These are phyloP conservation scores for Ophiostoma fasciatum DNA, from an alignment of 2,329 filamentous ascomycete genomes.

Conservation along the genomic window DNA sequence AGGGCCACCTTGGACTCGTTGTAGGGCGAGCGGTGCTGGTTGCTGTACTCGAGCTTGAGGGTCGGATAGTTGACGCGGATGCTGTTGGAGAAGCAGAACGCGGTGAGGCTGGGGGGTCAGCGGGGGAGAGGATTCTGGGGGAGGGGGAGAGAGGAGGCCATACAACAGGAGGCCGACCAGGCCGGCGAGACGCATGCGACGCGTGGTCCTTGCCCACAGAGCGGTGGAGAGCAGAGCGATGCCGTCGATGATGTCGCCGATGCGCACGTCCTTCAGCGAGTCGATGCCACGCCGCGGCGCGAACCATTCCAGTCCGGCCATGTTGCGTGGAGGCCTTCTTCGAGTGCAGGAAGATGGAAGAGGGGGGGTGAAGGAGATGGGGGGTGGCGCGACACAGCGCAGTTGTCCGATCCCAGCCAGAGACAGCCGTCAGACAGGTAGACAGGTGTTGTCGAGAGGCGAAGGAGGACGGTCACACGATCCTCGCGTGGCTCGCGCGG, in stretches of 20 bases:
- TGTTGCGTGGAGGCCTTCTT: too few relatives aligned
- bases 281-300: constrained; percentile 7
- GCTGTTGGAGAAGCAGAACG: constrained; percentile 7
- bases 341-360: too few relatives aligned
- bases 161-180: constrained; percentile 20
- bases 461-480: too few relatives aligned
- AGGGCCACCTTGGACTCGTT: constrained; percentile 39
- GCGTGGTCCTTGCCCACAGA: constrained; percentile 20
- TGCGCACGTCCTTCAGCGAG: constrained; percentile 6
- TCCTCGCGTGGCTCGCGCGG: too few relatives aligned
- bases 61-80: constrained; percentile 15
- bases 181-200: constrained; percentile 19
- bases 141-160: constrained; percentile 4
- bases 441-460: too few relatives aligned
- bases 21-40: constrained; percentile 20
- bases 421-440: too few relatives aligned
- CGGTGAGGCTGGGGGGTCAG: neutral
- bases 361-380: too few relatives aligned
- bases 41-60: constrained; percentile 20
- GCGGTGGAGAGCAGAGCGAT: constrained; percentile 11
- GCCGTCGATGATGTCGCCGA: constrained; percentile 6
- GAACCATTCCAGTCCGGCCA: too few relatives aligned
- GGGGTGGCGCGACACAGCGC: too few relatives aligned
- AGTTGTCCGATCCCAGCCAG: too few relatives aligned
- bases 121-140: neutral